Evolutionary conservation across 805 yeast genomes (phyloP).

Genomic region (Candida railenensis): DNA sequence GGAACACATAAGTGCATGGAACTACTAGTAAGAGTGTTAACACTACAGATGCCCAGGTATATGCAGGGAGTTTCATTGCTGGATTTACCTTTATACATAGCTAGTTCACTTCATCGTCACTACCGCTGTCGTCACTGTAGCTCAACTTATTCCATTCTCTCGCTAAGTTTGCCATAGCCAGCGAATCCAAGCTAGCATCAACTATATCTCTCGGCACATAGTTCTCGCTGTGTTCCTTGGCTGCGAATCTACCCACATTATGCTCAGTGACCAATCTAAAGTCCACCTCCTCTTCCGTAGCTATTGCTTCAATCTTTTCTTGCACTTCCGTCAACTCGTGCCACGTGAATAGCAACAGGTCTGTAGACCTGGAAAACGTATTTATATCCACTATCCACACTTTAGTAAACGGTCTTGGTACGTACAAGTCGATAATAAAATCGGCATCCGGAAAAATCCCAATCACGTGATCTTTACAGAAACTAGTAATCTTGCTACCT

Average conservation of each 20-base stretch:
- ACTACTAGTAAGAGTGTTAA: no score
- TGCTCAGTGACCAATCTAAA: slow-evolving; percentile 67
- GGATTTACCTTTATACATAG: not conserved
- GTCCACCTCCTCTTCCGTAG: slow-evolving; percentile 37
- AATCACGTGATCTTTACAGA: slow-evolving; percentile 46
- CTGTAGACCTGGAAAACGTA: slow-evolving; percentile 79
- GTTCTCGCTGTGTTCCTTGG: slow-evolving; percentile 83
- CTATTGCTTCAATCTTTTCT: slow-evolving; percentile 22
- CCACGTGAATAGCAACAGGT: slow-evolving; percentile 81
- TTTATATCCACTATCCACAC: slow-evolving; percentile 81
- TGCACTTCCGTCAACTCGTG: slow-evolving; percentile 52
- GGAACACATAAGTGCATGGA: no score
- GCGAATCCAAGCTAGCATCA: slow-evolving; percentile 72
- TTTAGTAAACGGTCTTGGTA: slow-evolving; percentile 69
- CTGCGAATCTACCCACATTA: slow-evolving; percentile 73
- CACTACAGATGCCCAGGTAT: no score
- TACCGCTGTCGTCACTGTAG: not conserved
- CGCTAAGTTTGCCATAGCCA: slow-evolving; percentile 67
- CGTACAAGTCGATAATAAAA: slow-evolving; percentile 77
- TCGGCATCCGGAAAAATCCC: slow-evolving; percentile 19
- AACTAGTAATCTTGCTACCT: slow-evolving; percentile 46
- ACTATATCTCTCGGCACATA: slow-evolving; percentile 91
- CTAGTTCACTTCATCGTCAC: not conserved
- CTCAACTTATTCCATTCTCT: slow-evolving; percentile 27
- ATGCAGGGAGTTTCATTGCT: not conserved